Evolutionary conservation across 2,329 filamentous ascomycete species (phyloP), one percentile per base, ranked within the genome.

Genomic region (Botrytis tulipae): DNA sequence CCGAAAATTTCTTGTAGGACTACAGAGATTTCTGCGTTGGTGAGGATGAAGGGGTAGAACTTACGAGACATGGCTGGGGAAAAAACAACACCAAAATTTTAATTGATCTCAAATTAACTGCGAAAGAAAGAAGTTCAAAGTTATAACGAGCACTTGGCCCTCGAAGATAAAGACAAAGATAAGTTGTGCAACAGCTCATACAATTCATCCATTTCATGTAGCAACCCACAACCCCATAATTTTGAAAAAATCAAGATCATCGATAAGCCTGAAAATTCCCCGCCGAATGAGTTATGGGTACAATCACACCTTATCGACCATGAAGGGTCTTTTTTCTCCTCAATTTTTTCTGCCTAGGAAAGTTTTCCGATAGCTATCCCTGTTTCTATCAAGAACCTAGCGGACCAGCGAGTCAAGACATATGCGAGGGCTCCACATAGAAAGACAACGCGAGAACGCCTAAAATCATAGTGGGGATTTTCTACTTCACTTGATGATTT

Each of bases 261-360:
- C 46, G 65, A 68, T 68, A 68, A 68, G 65, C 46, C 25, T n/a
- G 44, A 48, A 29, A 67, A 37, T 67, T 51, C 25, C 35, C 35
- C n/a, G 35, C 35, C 22, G 35, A 37, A 12, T 7, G 14, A 57
- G 14, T 57, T 29, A 18, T 29, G 51, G 51, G 35, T 40, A 40
- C 59, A 18, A 62, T n/a, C 22, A 62, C 59, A 57, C n/a, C 66
- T 42, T 57, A 42, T 68, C 66, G 35, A 68, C 32, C 32, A 14
- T 67, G 14, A 51, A 62, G 42, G 62, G 42, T 48, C 62, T 66
- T 25, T 46, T 65, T 46, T 46, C 42, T 44, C 42, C 61, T 66
- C 14, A n/a, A n/a, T n/a, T n/a, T n/a, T 25, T 35, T 32, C 42
- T 22, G 20, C 20, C 12, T 35, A 35, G 62, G 62, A 48, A 48